Evolutionary conservation across 2,329 filamentous ascomycete species (phyloP), one percentile per base, ranked within the genome.

Genomic region (Botrytis medusae): DNA sequence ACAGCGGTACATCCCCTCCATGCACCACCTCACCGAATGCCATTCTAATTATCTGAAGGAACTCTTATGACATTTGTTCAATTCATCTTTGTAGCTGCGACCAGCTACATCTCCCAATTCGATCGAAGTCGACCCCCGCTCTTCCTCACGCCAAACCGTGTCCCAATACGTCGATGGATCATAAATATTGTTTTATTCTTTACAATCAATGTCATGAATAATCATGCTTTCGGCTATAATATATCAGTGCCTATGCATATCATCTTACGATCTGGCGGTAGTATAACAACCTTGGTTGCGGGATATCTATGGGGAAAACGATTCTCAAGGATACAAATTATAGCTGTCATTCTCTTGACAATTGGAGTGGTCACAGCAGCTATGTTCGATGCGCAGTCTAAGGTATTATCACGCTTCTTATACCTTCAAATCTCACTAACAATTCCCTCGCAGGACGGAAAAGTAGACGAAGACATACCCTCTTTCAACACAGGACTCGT

Each of bases 161-260:
- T 98, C 6, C 96, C 96, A 0, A 85, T 98, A 72, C 87, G 87
- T 65, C 92, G 93, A 81, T 98, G 96, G 95, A 81, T 93, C 68
- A 86, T 95, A 79, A 98, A 97, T 81, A 97, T 97, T 60, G 85
- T 92, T 6, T 88, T 98, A 78, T 98, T 98, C 83, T 96, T 97
- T 82, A 88, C 89, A 75, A 96, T 99, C 83, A 99, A 98, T 79
- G 90, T 98, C 73, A 84, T 99, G 80, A 99, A 99, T 84, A 99
- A 99, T 79, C 95, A 95, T 86, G 96, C 95, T 10, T 99, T 99
- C 82, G 95, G 94, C 75, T 99, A 98, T 84, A 91, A 94, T 78
- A 98, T 99, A 73, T 97, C 94, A 10, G 94, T 99, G 0, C 96
- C 96, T 1, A 90, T 99, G 67, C 96, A 99, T 81, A 99, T 99